phyloP scores from a whole-genome alignment of 1,139 yeast genomes.

The Zygosaccharomyces pseudobailii region DNA sequence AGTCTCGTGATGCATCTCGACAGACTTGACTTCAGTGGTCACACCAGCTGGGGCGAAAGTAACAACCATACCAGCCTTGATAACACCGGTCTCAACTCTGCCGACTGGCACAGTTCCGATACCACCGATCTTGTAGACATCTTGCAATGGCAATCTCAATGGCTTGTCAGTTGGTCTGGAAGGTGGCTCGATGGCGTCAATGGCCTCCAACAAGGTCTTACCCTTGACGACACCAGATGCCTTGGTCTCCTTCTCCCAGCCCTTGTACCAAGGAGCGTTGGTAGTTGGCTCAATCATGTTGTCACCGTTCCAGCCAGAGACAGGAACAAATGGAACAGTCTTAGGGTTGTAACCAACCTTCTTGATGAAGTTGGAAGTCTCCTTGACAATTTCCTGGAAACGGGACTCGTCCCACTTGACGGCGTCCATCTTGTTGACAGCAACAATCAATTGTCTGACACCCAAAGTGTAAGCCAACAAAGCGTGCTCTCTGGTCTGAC shows the following conservation, averaged over 20 bases:
- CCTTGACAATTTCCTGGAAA: conserved; percentile 78
- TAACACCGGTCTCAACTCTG: conserved; percentile 89
- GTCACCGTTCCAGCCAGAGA: conserved; percentile 94
- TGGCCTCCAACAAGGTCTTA: conserved; percentile 84
- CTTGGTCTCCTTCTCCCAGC: conserved; percentile 85
- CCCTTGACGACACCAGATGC: conserved; percentile 64
- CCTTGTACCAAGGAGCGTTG: conserved; percentile 91
- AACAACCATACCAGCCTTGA: conserved; percentile 89
- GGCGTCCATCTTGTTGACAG: conserved; percentile 92
- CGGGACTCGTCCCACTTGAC: conserved; percentile 80
- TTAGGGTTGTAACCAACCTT: conserved; percentile 92
- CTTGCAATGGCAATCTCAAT: conserved; percentile 87
- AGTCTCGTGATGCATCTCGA: conserved; percentile 92
- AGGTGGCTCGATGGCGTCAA: conserved; percentile 83
- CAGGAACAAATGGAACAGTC: conserved; percentile 87
- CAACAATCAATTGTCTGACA: conserved; percentile 86
- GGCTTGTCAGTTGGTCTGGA: conserved; percentile 84
- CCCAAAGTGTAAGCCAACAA: conserved; percentile 97
- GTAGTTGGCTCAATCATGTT: conserved; percentile 81
- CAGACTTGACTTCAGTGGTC: conserved; percentile 90
- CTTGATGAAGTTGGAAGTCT: conserved; percentile 83
- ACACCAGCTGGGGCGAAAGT: conserved; percentile 90
- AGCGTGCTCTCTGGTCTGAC: conserved; percentile 99
- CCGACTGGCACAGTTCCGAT: conserved; percentile 93
- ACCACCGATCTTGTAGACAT: conserved; percentile 92